Evolutionary conservation across 75 land plant species (phyloP), one percentile per base, ranked within the genome.

Genomic region (Selaginella tamariscina): DNA sequence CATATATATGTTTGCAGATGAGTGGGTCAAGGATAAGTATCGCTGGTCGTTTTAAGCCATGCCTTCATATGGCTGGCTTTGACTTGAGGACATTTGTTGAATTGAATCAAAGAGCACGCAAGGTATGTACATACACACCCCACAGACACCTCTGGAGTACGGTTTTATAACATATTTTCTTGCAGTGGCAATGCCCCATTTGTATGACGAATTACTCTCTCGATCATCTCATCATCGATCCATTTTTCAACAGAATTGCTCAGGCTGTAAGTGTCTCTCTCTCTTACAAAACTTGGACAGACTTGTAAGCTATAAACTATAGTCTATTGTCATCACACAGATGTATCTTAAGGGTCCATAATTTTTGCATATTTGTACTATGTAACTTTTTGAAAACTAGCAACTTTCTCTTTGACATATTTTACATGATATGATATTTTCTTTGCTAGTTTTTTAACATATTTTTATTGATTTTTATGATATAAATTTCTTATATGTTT

Each of bases 131-230:
- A 5, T 39, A 39, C 49, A 5, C 49, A 5, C 49, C 15, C 49
- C 49, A n/a, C n/a, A n/a, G n/a, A n/a, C n/a, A n/a, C n/a, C n/a
- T n/a, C n/a, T n/a, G n/a, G n/a, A n/a, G n/a, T 39, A 39, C 49
- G 5, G 49, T 77, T 29, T 26, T 74, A 27, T 2, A 11, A 32
- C 65, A 32, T 69, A 39, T 33, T 29, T 88, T 23, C 23, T 5
- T 59, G 74, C 91, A 94, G 98, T 94, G 98, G 98, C 98, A 94
- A 56, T 94, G 98, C 55, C 98, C 98, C 9, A 82, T 84, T 31
- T 94, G 98, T 71, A 71, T 90, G 32, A 85, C 82, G 74, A 94
- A 94, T 70, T 94, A 94, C 68, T 76, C 88, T 13, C 57, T 87
- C 69, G 94, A 87, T 32, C 63, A 75, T 66, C 56, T 90, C 23